Evolutionary conservation across 1,284 basidiomycete species (phyloP).

Genomic region (Moniliella sp.): DNA sequence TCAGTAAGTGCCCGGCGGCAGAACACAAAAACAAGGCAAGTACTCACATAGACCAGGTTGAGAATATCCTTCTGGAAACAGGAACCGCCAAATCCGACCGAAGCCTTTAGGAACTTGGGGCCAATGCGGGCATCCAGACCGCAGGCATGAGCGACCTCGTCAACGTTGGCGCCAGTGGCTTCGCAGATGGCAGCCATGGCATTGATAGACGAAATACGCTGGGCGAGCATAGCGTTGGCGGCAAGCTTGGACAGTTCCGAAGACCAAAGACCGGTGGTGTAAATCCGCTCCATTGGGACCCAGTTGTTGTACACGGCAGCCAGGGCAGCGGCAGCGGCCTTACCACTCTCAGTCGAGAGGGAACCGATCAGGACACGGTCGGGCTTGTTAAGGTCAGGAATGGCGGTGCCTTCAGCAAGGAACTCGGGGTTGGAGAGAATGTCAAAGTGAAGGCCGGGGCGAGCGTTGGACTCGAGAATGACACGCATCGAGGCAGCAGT

Average conservation of each 20-base stretch:
- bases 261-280: slow-evolving; percentile 91
- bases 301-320: slow-evolving; percentile 73
- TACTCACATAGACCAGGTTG: slow-evolving; percentile 63
- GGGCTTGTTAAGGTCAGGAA: slow-evolving; percentile 62
- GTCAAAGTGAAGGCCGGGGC: slow-evolving; percentile 70
- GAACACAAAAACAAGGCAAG: not conserved
- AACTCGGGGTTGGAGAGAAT: slow-evolving; percentile 99
- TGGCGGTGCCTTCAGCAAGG: slow-evolving; percentile 89
- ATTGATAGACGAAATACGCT: slow-evolving; percentile 89
- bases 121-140: slow-evolving; percentile 82
- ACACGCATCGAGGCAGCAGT: slow-evolving; percentile 97
- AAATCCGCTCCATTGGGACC: slow-evolving; percentile 66
- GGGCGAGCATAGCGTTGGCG: slow-evolving; percentile 89
- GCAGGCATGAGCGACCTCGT: slow-evolving; percentile 85
- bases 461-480: slow-evolving; percentile 91
- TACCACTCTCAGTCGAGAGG: slow-evolving; percentile 64
- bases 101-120: slow-evolving; percentile 80
- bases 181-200: slow-evolving; percentile 96
- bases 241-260: slow-evolving; percentile 95
- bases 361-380: slow-evolving; percentile 94
- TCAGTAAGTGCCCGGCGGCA: not conserved
- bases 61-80: slow-evolving; percentile 83
- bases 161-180: slow-evolving; percentile 95
- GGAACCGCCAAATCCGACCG: slow-evolving; percentile 86
- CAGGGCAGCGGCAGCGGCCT: slow-evolving; percentile 56